These are phyloP conservation scores for Chlorella sp. DNA, from an alignment of 139 green algal species.

Conservation along the genomic window DNA sequence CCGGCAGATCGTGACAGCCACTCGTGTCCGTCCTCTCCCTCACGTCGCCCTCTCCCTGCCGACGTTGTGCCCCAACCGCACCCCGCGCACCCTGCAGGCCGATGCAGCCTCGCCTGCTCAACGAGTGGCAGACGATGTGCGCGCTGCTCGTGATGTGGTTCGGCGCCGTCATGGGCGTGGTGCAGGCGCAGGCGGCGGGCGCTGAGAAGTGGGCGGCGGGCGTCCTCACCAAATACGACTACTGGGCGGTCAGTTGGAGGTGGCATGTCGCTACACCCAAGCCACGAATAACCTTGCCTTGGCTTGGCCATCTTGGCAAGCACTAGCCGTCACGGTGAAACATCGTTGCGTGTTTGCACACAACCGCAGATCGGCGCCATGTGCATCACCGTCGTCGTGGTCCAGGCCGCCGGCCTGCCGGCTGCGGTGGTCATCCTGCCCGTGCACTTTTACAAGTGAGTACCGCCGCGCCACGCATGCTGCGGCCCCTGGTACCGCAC, in stretches of 20 bases:
- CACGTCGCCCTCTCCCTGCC: not conserved
- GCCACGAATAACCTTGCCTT: too few relatives aligned
- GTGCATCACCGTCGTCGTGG: not conserved
- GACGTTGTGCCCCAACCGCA: not conserved
- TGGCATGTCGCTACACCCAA: not conserved
- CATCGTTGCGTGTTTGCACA: not conserved
- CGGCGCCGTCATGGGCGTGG: not conserved
- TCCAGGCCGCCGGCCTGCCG: not conserved
- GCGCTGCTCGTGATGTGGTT: not conserved
- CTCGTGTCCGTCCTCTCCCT: too few relatives aligned
- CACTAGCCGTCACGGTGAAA: not conserved
- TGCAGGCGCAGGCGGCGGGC: not conserved
- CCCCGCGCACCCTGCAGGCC: not conserved
- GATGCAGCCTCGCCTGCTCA: not conserved
- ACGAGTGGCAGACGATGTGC: not conserved
- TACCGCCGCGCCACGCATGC: too few relatives aligned
- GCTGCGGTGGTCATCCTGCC: not conserved
- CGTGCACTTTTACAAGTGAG: not conserved
- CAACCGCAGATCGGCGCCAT: not conserved
- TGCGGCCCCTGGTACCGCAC: not conserved
- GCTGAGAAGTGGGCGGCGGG: not conserved
- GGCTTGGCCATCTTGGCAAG: too few relatives aligned
- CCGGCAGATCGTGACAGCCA: not conserved
- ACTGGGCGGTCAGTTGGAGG: not conserved
- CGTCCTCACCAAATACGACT: not conserved